phyloP scores from a whole-genome alignment of 768 basidiomycete genomes.

The Ephemerocybe angulata region DNA sequence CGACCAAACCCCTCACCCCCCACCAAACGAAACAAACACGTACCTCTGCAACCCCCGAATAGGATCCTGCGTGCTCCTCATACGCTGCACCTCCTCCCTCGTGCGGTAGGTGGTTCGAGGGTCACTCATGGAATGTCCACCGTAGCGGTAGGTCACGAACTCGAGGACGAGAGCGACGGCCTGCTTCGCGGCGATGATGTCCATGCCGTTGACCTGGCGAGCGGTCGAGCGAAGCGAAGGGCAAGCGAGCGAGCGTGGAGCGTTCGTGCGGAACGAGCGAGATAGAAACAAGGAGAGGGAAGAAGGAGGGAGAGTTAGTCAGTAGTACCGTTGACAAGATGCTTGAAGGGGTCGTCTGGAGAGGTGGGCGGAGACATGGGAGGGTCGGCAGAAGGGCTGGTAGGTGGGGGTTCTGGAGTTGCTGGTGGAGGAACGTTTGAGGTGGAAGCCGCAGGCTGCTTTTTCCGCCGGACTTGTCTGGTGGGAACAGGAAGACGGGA shows the following conservation, averaged over 20 bases:
- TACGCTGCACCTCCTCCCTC: conserved; percentile 94
- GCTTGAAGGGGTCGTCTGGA: too few species aligned
- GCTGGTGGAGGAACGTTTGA: too few species aligned
- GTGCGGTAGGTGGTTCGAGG: conserved; percentile 99
- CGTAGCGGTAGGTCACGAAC: conserved; percentile 98
- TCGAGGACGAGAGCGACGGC: conserved; percentile 86
- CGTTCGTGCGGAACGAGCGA: background rate
- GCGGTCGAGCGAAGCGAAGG: background rate
- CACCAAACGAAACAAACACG: too few species aligned
- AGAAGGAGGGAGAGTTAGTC: background rate
- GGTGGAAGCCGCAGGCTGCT: too few species aligned
- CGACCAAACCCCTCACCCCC: too few species aligned
- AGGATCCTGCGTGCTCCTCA: conserved; percentile 93
- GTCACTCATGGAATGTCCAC: conserved; percentile 99
- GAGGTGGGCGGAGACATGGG: too few species aligned
- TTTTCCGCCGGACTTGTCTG: too few species aligned
- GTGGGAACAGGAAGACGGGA: too few species aligned
- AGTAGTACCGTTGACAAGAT: too few species aligned
- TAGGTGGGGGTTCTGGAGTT: too few species aligned
- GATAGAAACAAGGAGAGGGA: background rate
- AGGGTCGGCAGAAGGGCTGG: too few species aligned
- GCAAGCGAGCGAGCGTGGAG: background rate
- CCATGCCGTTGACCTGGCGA: conserved; percentile 89
- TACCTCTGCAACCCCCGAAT: conserved; percentile 92
- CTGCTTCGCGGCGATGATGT: conserved; percentile 86